Conservation (phyloP, 2,329 filamentous ascomycete genomes). For the Diaporthe velutina region DNA sequence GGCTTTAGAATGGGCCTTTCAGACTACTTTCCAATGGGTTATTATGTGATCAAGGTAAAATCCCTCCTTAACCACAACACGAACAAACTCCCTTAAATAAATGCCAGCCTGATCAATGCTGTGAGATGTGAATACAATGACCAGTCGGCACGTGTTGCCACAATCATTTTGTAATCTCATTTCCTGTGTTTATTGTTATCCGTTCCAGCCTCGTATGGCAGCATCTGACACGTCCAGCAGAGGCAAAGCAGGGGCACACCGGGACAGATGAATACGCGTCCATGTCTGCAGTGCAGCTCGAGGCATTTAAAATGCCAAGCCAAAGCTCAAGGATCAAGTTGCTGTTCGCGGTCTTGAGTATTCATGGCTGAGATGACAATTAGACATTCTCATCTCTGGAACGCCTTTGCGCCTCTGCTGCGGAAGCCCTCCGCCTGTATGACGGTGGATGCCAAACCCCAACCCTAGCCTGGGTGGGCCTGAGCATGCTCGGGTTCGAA, state of each 20-base stretch:
- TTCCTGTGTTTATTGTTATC: background rate
- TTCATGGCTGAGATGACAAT: background rate
- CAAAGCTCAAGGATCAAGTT: background rate
- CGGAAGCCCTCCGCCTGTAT: background rate
- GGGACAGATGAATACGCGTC: too few species aligned
- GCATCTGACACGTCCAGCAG: background rate
- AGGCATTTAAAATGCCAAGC: background rate
- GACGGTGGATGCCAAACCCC: background rate
- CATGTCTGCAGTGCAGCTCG: background rate
- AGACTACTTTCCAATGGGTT: background rate
- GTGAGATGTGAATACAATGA: too few species aligned
- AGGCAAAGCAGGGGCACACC: background rate
- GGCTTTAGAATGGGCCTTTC: background rate
- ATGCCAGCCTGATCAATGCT: background rate
- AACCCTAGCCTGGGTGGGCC: background rate
- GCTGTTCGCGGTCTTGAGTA: background rate
- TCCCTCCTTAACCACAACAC: background rate
- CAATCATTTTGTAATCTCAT: background rate
- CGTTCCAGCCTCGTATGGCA: background rate
- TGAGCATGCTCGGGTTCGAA: background rate
- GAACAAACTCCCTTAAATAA: background rate
- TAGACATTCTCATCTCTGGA: constrained; percentile 10
- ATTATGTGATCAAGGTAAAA: background rate
- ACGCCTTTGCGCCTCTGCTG: background rate
- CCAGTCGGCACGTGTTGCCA: background rate